Evolutionary conservation across 1,284 basidiomycete genomes (phyloP).

Genomic region (Sanghuangporus sanghuang): DNA sequence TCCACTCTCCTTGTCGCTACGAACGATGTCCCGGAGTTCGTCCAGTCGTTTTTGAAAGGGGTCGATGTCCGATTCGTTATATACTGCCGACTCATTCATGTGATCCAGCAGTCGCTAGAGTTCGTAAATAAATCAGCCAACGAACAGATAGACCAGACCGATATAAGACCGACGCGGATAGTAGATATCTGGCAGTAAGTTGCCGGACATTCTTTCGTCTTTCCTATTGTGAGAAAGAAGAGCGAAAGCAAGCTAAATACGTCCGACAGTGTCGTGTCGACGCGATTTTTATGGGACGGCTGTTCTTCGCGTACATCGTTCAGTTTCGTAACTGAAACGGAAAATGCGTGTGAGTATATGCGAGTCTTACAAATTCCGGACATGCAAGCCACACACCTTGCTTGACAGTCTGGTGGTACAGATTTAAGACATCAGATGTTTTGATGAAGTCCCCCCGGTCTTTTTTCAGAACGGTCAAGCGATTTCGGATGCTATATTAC

Average conservation of each 20-base stretch:
- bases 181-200: slow-evolving; percentile 92
- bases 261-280: slow-evolving; percentile 90
- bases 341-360: background rate
- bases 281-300: slow-evolving; percentile 75
- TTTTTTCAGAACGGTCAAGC: slow-evolving; percentile 84
- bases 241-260: slow-evolving; percentile 90
- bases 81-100: slow-evolving; percentile 91
- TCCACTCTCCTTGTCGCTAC: slow-evolving; percentile 73
- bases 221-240: slow-evolving; percentile 91
- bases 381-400: slow-evolving; percentile 57
- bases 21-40: slow-evolving; percentile 80
- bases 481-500: slow-evolving; percentile 78
- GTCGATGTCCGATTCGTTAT: slow-evolving; percentile 83
- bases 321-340: slow-evolving; percentile 73
- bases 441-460: slow-evolving; percentile 87
- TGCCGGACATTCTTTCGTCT: slow-evolving; percentile 87
- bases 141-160: slow-evolving; percentile 2
- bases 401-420: slow-evolving; percentile 93
- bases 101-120: slow-evolving; percentile 86
- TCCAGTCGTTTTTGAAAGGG: slow-evolving; percentile 80
- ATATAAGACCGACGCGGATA: slow-evolving; percentile 70
- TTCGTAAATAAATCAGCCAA: background rate
- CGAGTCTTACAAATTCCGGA: background rate
- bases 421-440: slow-evolving; percentile 86
- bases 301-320: slow-evolving; percentile 87